phyloP scores from a whole-genome alignment of 2,329 filamentous ascomycete species.

The Hypoxylon sp. region DNA sequence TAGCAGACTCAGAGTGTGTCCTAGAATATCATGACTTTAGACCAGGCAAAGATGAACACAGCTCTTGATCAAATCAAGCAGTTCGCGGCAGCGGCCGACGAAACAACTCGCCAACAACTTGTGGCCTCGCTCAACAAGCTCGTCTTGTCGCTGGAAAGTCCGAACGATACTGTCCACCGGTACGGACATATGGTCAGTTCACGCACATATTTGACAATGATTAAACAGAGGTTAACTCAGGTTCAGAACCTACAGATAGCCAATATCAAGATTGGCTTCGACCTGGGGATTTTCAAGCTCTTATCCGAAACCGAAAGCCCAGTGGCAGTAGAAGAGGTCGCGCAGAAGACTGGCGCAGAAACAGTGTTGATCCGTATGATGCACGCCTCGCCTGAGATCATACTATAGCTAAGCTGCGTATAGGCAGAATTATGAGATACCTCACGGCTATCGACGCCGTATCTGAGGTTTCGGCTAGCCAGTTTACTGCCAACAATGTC shows the following conservation, averaged over 20 bases:
- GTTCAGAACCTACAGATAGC: constrained; percentile 1
- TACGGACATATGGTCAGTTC: constrained; percentile 9
- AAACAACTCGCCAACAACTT: not conserved
- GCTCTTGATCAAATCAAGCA: not conserved
- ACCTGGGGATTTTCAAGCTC: constrained; percentile 3
- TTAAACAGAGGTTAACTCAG: not conserved
- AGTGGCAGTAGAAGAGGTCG: not conserved
- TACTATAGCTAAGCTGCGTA: not conserved
- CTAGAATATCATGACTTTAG: no score
- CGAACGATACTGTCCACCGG: constrained; percentile 5
- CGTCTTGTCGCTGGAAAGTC: constrained; percentile 1
- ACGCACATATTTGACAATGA: no score
- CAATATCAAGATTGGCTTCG: constrained; percentile 1
- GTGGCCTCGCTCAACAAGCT: not conserved
- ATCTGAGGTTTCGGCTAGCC: not conserved
- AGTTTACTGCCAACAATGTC: constrained; percentile 6
- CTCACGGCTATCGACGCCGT: not conserved
- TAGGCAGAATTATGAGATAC: constrained; percentile 4
- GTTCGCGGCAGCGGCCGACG: not conserved
- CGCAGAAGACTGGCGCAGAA: not conserved
- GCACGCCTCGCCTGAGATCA: no score
- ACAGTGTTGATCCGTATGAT: not conserved
- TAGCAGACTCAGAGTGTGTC: no score
- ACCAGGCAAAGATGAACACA: no score
- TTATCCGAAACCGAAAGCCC: not conserved